Conservation (phyloP, 2,329 filamentous ascomycete genomes). For the Saccharata proteae region DNA sequence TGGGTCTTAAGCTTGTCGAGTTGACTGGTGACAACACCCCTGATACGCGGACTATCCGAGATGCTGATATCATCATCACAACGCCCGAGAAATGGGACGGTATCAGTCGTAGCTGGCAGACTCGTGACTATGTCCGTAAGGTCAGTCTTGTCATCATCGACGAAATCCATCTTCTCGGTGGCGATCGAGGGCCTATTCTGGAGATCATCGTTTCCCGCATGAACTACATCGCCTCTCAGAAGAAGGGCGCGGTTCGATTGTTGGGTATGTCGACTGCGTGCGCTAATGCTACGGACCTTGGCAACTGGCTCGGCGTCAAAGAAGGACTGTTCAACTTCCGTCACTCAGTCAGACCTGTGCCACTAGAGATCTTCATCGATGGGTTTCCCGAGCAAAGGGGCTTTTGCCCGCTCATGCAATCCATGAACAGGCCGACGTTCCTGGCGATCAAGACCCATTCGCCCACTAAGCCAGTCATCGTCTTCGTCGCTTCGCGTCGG, state of each 20-base stretch:
- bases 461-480: slow-evolving; percentile 92
- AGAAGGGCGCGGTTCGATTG: slow-evolving; percentile 75
- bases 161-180: slow-evolving; percentile 93
- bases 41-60: slow-evolving; percentile 85
- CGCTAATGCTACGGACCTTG: slow-evolving; percentile 87
- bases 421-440: slow-evolving; percentile 96
- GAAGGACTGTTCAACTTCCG: slow-evolving; percentile 93
- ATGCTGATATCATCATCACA: slow-evolving; percentile 95
- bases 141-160: slow-evolving; percentile 97
- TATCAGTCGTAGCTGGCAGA: slow-evolving; percentile 98
- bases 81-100: slow-evolving; percentile 99
- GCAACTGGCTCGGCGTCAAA: slow-evolving; percentile 94
- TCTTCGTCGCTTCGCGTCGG: slow-evolving; percentile 89
- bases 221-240: slow-evolving; percentile 97
- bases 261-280: slow-evolving; percentile 99
- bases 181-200: slow-evolving; percentile 90
- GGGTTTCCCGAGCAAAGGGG: slow-evolving; percentile 91
- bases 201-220: slow-evolving; percentile 90
- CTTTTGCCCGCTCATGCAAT: slow-evolving; percentile 97
- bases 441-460: slow-evolving; percentile 94
- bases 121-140: slow-evolving; percentile 86
- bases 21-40: slow-evolving; percentile 97
- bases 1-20: slow-evolving; percentile 86
- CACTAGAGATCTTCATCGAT: slow-evolving; percentile 92
- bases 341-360: slow-evolving; percentile 91